These are phyloP conservation scores for Fusarium succisae DNA, from an alignment of 2,329 filamentous ascomycete species.

Conservation along the genomic window DNA sequence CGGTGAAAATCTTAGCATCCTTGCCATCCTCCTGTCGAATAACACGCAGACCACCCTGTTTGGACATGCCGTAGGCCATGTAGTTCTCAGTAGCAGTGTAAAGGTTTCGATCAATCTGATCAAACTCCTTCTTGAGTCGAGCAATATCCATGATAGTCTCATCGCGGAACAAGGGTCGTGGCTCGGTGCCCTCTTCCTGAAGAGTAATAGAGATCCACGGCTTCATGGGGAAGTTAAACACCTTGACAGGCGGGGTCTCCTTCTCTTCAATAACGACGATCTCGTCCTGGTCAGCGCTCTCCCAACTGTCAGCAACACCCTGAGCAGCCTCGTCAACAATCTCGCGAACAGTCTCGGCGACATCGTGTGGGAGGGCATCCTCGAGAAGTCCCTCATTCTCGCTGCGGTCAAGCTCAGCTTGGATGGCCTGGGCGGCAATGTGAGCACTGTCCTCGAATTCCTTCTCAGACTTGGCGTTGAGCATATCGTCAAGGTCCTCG, in stretches of 20 bases:
- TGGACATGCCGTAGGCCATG: constrained; percentile 94
- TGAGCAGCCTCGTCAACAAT: constrained; percentile 59
- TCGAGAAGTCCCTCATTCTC: constrained; percentile 64
- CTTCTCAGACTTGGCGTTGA: constrained; percentile 61
- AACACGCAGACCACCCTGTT: constrained; percentile 90
- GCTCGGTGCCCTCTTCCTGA: constrained; percentile 63
- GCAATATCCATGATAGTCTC: constrained; percentile 92
- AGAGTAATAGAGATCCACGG: constrained; percentile 93
- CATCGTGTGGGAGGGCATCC: constrained; percentile 48
- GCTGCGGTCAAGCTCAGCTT: constrained; percentile 64
- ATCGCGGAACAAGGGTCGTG: constrained; percentile 74
- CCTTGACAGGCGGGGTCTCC: constrained; percentile 72
- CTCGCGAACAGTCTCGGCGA: constrained; percentile 52
- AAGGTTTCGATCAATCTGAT: constrained; percentile 94
- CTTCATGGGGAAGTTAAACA: constrained; percentile 96
- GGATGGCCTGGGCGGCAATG: constrained; percentile 57
- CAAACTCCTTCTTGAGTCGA: constrained; percentile 95
- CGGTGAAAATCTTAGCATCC: constrained; percentile 90
- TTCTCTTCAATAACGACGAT: constrained; percentile 73
- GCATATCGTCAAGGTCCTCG: constrained; percentile 58
- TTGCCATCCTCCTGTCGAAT: constrained; percentile 94
- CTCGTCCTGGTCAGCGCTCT: constrained; percentile 81
- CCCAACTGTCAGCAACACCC: constrained; percentile 87
- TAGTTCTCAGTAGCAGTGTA: constrained; percentile 89
- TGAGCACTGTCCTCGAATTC: constrained; percentile 63